Evolutionary conservation across 2,329 filamentous ascomycete genomes (phyloP).

Genomic region (Corniculantispora saksenae): DNA sequence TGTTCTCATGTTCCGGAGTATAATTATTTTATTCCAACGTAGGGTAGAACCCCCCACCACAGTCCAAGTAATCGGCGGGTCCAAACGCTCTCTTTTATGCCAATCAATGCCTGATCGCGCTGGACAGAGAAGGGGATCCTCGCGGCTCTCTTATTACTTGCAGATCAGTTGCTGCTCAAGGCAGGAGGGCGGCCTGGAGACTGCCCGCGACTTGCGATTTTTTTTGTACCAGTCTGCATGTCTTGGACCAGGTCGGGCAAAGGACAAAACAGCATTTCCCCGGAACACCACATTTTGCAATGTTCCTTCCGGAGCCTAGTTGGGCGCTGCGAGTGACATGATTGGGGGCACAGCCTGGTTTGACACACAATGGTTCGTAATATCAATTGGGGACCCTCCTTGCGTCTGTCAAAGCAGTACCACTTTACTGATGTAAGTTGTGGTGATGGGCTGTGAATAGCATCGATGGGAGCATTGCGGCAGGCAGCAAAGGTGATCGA

Average conservation of each 20-base stretch:
- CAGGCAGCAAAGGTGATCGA: neutral
- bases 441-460: neutral
- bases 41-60: neutral
- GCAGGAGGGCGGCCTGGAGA: neutral
- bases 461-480: neutral
- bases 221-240: neutral
- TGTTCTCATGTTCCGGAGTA: neutral
- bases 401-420: neutral
- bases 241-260: neutral
- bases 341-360: neutral
- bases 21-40: neutral
- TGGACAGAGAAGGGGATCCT: neutral
- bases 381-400: neutral
- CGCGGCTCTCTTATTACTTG: neutral
- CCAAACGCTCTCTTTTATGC: neutral
- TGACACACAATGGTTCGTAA: neutral
- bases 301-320: neutral
- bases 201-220: neutral
- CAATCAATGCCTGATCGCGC: neutral
- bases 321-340: neutral
- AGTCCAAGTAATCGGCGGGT: neutral
- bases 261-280: neutral
- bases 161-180: constrained; percentile 7
- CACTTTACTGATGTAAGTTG: neutral
- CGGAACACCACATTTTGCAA: neutral